Percentiles rank a stretch among this genome's conserved stretches.
Evolutionary conservation across 2,329 filamentous ascomycete genomes (phyloP).

Genomic region (Penicillium sp.): DNA sequence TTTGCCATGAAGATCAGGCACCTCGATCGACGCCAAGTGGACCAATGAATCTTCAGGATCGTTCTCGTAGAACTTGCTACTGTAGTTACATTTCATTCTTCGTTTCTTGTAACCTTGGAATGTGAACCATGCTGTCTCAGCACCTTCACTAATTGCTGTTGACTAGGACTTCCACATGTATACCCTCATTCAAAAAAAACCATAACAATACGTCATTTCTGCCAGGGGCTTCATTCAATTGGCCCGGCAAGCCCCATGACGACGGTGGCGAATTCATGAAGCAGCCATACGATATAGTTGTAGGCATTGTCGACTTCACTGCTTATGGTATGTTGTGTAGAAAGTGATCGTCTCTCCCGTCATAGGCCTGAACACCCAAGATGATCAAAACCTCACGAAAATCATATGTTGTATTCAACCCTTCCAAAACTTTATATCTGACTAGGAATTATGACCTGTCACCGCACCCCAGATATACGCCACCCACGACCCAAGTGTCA

Average conservation of each 20-base stretch:
- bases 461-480: conserved; percentile 63
- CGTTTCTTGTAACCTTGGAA: not conserved
- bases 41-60: not conserved
- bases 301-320: not conserved
- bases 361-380: not conserved
- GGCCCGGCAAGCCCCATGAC: conserved; percentile 2
- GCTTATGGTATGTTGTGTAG: not conserved
- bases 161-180: not conserved
- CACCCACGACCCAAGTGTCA: conserved; percentile 51
- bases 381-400: not conserved
- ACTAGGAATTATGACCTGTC: conserved; percentile 50
- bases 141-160: not conserved
- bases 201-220: not conserved
- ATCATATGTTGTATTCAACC: not conserved
- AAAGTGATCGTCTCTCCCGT: not conserved
- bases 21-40: not conserved
- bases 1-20: conserved; percentile 4
- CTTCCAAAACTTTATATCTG: not conserved
- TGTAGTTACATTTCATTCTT: not conserved
- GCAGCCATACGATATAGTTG: not conserved
- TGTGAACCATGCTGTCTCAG: not conserved
- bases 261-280: conserved; percentile 6
- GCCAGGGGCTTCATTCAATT: not conserved
- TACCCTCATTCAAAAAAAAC: not conserved
- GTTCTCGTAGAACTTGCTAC: not conserved